Evolutionary conservation across 2,329 filamentous ascomycete species (phyloP).

Genomic region (Sordariomycetes sp.): DNA sequence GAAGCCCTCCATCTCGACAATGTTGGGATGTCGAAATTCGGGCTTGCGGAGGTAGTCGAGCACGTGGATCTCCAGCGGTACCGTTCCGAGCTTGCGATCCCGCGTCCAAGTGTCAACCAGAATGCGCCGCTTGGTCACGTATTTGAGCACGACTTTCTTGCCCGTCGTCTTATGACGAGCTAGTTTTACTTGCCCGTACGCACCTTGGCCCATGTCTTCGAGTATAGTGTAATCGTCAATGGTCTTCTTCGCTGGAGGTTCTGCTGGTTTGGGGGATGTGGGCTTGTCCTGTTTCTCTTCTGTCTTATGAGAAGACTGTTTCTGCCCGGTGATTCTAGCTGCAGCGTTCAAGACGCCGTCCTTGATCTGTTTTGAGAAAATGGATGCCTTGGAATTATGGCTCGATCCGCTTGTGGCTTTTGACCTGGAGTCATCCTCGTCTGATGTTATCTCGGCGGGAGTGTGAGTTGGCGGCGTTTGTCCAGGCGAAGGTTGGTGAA

Average conservation of each 20-base stretch:
- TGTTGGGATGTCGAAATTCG: slow-evolving; percentile 57
- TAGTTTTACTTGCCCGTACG: slow-evolving; percentile 95
- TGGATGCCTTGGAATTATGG: slow-evolving; percentile 35
- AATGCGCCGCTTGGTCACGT: slow-evolving; percentile 93
- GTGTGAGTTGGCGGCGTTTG: slow-evolving; percentile 52
- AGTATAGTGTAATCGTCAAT: slow-evolving; percentile 88
- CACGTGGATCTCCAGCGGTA: slow-evolving; percentile 94
- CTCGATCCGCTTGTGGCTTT: slow-evolving; percentile 19
- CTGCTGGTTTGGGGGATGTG: slow-evolving; percentile 18
- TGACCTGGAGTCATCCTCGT: slow-evolving; percentile 35
- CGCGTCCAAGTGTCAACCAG: slow-evolving; percentile 97
- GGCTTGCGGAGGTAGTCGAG: slow-evolving; percentile 82
- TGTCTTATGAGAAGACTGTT: neutral
- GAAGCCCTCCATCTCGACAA: slow-evolving; percentile 65
- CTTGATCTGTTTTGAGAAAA: slow-evolving; percentile 46
- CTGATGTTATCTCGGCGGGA: slow-evolving; percentile 46
- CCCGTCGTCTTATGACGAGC: slow-evolving; percentile 73
- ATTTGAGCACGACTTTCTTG: slow-evolving; percentile 90
- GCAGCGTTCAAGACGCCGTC: slow-evolving; percentile 47
- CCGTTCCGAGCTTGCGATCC: slow-evolving; percentile 84
- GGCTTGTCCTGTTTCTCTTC: slow-evolving; percentile 2
- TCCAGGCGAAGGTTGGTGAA: slow-evolving; percentile 70
- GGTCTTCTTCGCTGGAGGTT: slow-evolving; percentile 55
- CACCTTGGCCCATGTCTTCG: slow-evolving; percentile 97
- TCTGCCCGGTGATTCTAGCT: slow-evolving; percentile 38